Evolutionary conservation across 306 rosid genomes (phyloP).

Genomic region (Pyrus bretschneideri): DNA sequence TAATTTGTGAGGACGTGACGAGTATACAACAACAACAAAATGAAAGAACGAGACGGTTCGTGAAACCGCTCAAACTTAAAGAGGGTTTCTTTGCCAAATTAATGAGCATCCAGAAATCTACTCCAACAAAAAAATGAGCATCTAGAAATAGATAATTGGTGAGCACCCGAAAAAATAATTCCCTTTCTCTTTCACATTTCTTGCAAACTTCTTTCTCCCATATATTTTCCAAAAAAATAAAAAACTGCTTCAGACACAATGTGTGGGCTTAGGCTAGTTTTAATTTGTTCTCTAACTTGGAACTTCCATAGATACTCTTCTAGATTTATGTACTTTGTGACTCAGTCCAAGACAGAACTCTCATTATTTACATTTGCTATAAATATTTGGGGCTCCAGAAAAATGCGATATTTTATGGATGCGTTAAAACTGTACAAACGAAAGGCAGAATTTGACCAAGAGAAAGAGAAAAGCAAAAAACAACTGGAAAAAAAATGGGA

Average conservation of each 20-base stretch:
- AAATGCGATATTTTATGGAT: background rate
- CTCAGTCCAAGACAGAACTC: background rate
- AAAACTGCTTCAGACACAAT: no score
- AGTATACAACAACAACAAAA: background rate
- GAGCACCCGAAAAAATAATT: background rate
- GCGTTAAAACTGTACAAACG: background rate
- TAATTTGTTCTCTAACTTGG: no score
- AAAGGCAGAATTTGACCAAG: no score
- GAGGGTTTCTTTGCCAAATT: background rate
- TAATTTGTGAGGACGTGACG: background rate
- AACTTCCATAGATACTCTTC: no score
- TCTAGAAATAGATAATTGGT: background rate
- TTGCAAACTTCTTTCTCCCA: no score
- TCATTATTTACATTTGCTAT: no score
- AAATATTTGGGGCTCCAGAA: background rate
- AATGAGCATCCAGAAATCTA: background rate
- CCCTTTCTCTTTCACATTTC: background rate
- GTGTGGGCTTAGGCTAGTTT: no score
- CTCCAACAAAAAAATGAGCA: no score
- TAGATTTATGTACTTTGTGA: background rate
- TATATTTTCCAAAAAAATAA: no score
- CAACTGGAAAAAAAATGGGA: no score
- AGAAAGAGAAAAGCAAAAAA: no score
- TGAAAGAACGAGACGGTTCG: background rate
- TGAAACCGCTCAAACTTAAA: background rate